Evolutionary conservation across 2,329 filamentous ascomycete species (phyloP).

Genomic region (Chaetomiaceae sp.): DNA sequence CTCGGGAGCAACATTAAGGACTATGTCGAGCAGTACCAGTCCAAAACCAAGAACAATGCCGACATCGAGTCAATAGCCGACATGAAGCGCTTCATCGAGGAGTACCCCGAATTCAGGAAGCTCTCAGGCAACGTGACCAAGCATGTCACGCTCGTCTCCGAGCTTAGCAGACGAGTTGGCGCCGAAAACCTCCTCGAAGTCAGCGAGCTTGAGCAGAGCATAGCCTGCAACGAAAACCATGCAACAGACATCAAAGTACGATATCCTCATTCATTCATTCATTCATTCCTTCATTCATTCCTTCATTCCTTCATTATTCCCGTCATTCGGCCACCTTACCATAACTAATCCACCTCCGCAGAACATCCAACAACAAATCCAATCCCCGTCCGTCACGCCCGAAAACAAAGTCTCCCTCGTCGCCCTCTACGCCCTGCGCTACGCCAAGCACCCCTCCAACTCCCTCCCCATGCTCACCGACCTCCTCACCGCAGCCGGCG

Average conservation of each 20-base stretch:
- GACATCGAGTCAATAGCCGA: conserved; percentile 96
- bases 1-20: conserved; percentile 95
- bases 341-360: conserved; percentile 33
- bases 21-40: conserved; percentile 97
- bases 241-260: conserved; percentile 80
- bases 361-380: conserved; percentile 82
- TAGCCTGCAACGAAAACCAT: conserved; percentile 97
- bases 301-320: too few relatives aligned
- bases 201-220: conserved; percentile 91
- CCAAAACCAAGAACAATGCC: conserved; percentile 92
- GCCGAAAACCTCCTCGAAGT: conserved; percentile 89
- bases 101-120: conserved; percentile 96
- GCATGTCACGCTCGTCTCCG: conserved; percentile 91
- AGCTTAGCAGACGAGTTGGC: conserved; percentile 82
- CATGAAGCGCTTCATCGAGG: conserved; percentile 99
- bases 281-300: too few relatives aligned
- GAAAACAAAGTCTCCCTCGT: conserved; percentile 87
- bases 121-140: conserved; percentile 98
- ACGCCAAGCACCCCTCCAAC: conserved; percentile 81
- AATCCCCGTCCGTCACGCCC: conserved; percentile 68
- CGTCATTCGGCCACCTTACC: too few relatives aligned
- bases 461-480: conserved; percentile 81
- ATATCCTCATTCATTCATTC: not conserved
- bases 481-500: conserved; percentile 77
- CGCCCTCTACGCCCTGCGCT: conserved; percentile 90